These are phyloP conservation scores for Mallotus nudiflorus DNA, from an alignment of 345 rosid genomes.

Conservation along the genomic window DNA sequence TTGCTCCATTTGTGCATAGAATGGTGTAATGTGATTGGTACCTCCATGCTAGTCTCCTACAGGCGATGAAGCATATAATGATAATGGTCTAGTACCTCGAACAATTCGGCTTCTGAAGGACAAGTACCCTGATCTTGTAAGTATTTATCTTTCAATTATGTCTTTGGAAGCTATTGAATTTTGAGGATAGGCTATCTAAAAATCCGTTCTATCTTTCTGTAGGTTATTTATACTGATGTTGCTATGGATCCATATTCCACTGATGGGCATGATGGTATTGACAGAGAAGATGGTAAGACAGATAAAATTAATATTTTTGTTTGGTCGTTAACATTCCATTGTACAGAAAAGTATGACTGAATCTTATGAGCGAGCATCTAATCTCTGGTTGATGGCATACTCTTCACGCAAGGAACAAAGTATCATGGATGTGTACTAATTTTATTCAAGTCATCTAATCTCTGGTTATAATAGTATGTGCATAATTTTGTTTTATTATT, in stretches of 20 bases:
- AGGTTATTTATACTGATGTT: constrained; percentile 93
- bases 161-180: not conserved
- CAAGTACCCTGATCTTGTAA: constrained; percentile 82
- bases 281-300: constrained; percentile 71
- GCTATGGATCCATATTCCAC: constrained; percentile 88
- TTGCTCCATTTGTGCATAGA: not conserved
- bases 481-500: too few relatives aligned
- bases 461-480: too few relatives aligned
- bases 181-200: not conserved
- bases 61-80: constrained; percentile 93
- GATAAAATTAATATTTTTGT: too few relatives aligned
- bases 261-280: constrained; percentile 92
- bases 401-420: not conserved
- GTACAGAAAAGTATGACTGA: not conserved
- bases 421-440: constrained; percentile 10
- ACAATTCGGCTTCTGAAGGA: constrained; percentile 74
- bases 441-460: too few relatives aligned
- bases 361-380: not conserved
- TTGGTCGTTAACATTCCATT: not conserved
- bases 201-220: constrained; percentile 12
- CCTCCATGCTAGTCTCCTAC: constrained; percentile 53
- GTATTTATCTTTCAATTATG: constrained; percentile 18
- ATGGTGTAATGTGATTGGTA: constrained; percentile 12
- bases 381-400: not conserved
- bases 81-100: constrained; percentile 86